Percentiles rank a stretch among this genome's conserved stretches.
These are phyloP conservation scores for Saccharomycopsis phalli DNA, from an alignment of 1,139 yeast species.

Conservation along the genomic window DNA sequence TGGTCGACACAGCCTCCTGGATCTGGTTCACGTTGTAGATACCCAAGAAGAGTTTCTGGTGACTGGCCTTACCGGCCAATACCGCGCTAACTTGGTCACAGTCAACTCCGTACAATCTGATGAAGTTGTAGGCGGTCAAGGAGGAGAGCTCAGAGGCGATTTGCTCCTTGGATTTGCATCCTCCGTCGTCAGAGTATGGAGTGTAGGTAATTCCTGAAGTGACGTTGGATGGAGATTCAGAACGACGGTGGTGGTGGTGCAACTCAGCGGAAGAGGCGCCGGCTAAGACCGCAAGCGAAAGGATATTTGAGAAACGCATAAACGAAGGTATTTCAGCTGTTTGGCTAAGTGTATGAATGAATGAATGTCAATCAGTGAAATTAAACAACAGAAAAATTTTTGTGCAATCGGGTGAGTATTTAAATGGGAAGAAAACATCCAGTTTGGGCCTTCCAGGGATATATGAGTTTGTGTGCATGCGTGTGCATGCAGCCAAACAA, in stretches of 20 bases:
- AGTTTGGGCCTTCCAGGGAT: too few species aligned
- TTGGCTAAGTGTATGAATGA: conserved; percentile 9
- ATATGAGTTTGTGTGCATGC: too few species aligned
- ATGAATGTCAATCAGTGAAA: neutral
- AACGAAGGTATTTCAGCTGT: too few species aligned
- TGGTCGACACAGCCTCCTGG: conserved; percentile 41
- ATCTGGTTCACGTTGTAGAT: conserved; percentile 50
- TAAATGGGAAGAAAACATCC: too few species aligned
- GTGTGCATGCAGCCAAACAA: too few species aligned
- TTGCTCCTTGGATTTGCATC: conserved; percentile 55
- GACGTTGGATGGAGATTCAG: conserved; percentile 26
- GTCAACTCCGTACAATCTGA: conserved; percentile 80
- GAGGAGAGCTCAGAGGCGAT: conserved; percentile 52
- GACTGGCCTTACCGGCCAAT: conserved; percentile 46
- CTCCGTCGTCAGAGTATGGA: conserved; percentile 65
- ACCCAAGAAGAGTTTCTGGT: conserved; percentile 68
- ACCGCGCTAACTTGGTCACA: conserved; percentile 70
- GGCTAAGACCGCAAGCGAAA: conserved; percentile 24
- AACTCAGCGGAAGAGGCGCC: conserved; percentile 23
- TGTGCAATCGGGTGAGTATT: too few species aligned
- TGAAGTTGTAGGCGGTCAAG: conserved; percentile 45
- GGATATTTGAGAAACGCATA: conserved; percentile 9
- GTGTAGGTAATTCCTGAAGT: conserved; percentile 68
- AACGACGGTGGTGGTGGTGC: conserved; percentile 20
- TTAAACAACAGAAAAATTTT: too few species aligned